Conservation (phyloP, 345 rosid species). For the Sonneratia alba region DNA sequence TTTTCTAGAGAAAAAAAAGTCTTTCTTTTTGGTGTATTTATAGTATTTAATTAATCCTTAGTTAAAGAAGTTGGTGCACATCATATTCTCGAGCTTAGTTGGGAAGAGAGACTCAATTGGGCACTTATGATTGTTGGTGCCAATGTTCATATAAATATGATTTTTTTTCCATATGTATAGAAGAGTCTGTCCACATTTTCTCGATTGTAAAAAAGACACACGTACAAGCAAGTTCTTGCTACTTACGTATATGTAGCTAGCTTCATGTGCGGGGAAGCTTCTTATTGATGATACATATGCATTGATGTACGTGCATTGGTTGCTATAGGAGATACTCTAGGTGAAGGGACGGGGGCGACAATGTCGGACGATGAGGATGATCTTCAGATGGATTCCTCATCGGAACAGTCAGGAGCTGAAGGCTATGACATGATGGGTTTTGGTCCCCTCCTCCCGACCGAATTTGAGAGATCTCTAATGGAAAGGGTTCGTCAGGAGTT, state of each 20-base stretch:
- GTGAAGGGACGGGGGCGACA: slow-evolving; percentile 88
- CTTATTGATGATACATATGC: background rate
- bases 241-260: too few relatives aligned
- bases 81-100: background rate
- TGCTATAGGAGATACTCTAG: slow-evolving; percentile 51
- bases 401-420: slow-evolving; percentile 1
- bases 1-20: background rate
- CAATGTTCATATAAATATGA: background rate
- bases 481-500: too few relatives aligned
- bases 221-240: too few relatives aligned
- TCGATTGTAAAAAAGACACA: too few relatives aligned
- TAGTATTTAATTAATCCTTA: background rate
- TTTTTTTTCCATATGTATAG: background rate
- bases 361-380: slow-evolving; percentile 99
- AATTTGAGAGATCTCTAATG: too few relatives aligned
- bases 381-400: slow-evolving; percentile 64
- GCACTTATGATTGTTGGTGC: background rate
- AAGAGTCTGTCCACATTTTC: too few relatives aligned
- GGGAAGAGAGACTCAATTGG: background rate
- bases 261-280: background rate
- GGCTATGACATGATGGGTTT: too few relatives aligned
- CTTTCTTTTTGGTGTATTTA: background rate
- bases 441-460: too few relatives aligned
- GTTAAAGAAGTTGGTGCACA: background rate
- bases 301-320: background rate